Percentiles rank a stretch among this genome's conserved stretches.
Evolutionary conservation across 345 rosid genomes (phyloP).

Genomic region (Camelina neglecta): DNA sequence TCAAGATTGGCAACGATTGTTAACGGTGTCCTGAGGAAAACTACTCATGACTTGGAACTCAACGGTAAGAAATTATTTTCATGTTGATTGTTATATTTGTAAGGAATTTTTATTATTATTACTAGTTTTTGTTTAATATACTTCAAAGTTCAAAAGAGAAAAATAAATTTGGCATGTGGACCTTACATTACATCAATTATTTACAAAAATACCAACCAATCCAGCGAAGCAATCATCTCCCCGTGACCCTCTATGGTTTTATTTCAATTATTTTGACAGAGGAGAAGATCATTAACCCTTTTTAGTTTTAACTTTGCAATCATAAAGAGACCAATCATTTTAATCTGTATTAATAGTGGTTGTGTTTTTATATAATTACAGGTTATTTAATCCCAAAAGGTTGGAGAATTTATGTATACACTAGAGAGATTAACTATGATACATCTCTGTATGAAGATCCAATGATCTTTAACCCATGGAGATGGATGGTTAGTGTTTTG

Average conservation of each 20-base stretch:
- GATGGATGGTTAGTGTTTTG: slow-evolving; percentile 72
- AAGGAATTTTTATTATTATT: not conserved
- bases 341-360: not conserved
- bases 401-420: slow-evolving; percentile 93
- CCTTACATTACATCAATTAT: slow-evolving; percentile 59
- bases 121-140: not conserved
- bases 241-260: slow-evolving; percentile 51
- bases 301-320: slow-evolving; percentile 1
- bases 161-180: slow-evolving; percentile 49
- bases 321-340: not conserved
- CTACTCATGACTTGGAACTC: slow-evolving; percentile 75
- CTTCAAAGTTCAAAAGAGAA: slow-evolving; percentile 1
- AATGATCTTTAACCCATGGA: slow-evolving; percentile 85
- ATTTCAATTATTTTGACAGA: slow-evolving; percentile 49
- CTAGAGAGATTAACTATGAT: slow-evolving; percentile 83
- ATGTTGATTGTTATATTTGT: not conserved
- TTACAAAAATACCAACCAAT: slow-evolving; percentile 63
- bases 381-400: slow-evolving; percentile 86
- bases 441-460: slow-evolving; percentile 70
- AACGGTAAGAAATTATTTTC: slow-evolving; percentile 57
- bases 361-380: slow-evolving; percentile 37
- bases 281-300: slow-evolving; percentile 17
- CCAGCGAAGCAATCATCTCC: slow-evolving; percentile 61
- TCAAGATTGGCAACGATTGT: slow-evolving; percentile 83
- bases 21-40: slow-evolving; percentile 82